phyloP scores from a whole-genome alignment of 148 eudicot species.

The Simmondsia chinensis region DNA sequence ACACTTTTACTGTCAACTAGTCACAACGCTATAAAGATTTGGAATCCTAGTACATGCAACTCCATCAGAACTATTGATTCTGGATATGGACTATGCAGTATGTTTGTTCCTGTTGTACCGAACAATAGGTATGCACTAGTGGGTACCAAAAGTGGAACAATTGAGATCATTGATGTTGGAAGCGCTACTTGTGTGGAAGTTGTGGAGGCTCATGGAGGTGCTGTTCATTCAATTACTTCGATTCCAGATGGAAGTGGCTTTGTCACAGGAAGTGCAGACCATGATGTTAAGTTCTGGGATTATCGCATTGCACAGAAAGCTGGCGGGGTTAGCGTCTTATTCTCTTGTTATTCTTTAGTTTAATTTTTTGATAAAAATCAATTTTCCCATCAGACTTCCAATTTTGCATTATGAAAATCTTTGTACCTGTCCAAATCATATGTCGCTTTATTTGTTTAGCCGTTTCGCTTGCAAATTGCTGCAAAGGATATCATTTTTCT shows the following conservation, averaged over 20 bases:
- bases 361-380: too few relatives aligned
- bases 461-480: too few relatives aligned
- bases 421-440: too few relatives aligned
- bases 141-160: constrained; percentile 81
- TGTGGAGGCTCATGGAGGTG: constrained; percentile 87
- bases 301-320: constrained; percentile 38
- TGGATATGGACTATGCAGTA: constrained; percentile 81
- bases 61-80: constrained; percentile 93
- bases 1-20: constrained; percentile 90
- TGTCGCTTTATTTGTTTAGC: too few relatives aligned
- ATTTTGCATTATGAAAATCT: too few relatives aligned
- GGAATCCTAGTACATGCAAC: constrained; percentile 91
- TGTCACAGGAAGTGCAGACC: constrained; percentile 89
- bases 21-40: constrained; percentile 82
- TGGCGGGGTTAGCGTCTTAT: constrained; percentile 44
- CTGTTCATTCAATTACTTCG: constrained; percentile 61
- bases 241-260: constrained; percentile 73
- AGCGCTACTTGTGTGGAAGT: constrained; percentile 85
- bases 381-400: too few relatives aligned
- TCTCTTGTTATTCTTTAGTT: constrained; percentile 2
- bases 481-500: too few relatives aligned
- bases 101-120: constrained; percentile 61
- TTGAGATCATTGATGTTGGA: constrained; percentile 80
- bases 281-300: constrained; percentile 94
- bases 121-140: constrained; percentile 74